These are phyloP conservation scores for Cyberlindnera amylophila DNA, from an alignment of 805 yeast species.

Conservation along the genomic window DNA sequence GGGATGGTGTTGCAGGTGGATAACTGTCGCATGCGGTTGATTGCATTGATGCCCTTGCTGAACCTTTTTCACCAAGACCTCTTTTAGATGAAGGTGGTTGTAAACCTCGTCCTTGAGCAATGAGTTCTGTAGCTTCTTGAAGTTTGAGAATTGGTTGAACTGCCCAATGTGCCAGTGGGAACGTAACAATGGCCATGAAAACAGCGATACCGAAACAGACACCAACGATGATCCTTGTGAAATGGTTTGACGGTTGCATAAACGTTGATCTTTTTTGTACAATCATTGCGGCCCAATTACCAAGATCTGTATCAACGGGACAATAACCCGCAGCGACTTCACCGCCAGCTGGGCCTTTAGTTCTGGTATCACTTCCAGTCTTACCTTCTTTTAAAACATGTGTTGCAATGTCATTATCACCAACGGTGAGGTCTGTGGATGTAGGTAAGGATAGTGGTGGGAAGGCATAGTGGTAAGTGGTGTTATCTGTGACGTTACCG, in stretches of 20 bases:
- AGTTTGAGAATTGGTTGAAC: conserved; percentile 77
- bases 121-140: conserved; percentile 73
- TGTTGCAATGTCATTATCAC: conserved; percentile 31
- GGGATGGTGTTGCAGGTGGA: conserved; percentile 2
- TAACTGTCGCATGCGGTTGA: conserved; percentile 6
- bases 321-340: conserved; percentile 57
- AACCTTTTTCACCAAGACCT: conserved; percentile 9
- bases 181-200: conserved; percentile 68
- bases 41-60: conserved; percentile 4
- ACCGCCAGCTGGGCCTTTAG: conserved; percentile 33
- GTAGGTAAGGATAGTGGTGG: conserved; percentile 14
- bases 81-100: conserved; percentile 19
- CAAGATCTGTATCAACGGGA: conserved; percentile 38
- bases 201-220: conserved; percentile 76
- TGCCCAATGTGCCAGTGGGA: conserved; percentile 80
- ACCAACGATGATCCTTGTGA: conserved; percentile 70
- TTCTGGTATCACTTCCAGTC: conserved; percentile 40
- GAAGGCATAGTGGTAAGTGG: conserved; percentile 40
- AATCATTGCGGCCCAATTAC: conserved; percentile 70
- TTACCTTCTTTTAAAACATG: conserved; percentile 33
- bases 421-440: conserved; percentile 25
- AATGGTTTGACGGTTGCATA: conserved; percentile 55
- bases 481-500: conserved; percentile 22
- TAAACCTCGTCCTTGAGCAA: conserved; percentile 39
- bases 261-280: conserved; percentile 60